Evolutionary conservation across 2,329 filamentous ascomycete species (phyloP).

Genomic region (Stemphylium lycopersici): DNA sequence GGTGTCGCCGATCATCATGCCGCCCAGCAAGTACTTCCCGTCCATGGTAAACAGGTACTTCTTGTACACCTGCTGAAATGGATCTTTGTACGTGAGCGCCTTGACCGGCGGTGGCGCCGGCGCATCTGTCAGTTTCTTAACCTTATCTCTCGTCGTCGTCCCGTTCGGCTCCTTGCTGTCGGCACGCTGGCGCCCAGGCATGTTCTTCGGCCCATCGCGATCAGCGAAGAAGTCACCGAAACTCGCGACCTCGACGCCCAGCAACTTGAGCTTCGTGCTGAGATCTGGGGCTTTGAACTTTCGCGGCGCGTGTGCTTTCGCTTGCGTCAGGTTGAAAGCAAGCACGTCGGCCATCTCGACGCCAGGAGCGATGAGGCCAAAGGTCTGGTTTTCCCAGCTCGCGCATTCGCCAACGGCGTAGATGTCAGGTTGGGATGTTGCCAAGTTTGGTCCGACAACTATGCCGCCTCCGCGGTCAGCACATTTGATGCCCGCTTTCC

Average conservation of each 20-base stretch:
- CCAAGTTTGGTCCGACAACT: conserved; percentile 69
- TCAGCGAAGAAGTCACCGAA: conserved; percentile 96
- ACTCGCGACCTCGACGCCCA: conserved; percentile 89
- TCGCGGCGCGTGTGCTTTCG: conserved; percentile 71
- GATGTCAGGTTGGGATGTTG: conserved; percentile 73
- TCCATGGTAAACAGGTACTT: conserved; percentile 91
- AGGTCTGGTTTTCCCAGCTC: conserved; percentile 85
- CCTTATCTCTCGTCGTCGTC: conserved; percentile 47
- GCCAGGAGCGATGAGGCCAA: conserved; percentile 86
- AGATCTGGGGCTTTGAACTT: conserved; percentile 82
- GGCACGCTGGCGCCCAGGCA: conserved; percentile 65
- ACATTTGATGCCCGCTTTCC: conserved; percentile 71
- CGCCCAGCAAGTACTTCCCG: conserved; percentile 88
- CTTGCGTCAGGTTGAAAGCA: conserved; percentile 87
- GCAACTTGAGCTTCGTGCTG: conserved; percentile 88
- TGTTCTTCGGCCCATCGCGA: conserved; percentile 75
- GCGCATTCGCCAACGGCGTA: conserved; percentile 93
- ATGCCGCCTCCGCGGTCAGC: conserved; percentile 77
- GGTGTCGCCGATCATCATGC: conserved; percentile 96
- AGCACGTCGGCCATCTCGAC: conserved; percentile 93
- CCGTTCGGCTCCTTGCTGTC: conserved; percentile 52
- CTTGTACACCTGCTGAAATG: conserved; percentile 87
- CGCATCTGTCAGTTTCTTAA: conserved; percentile 62
- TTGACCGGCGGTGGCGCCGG: conserved; percentile 70
- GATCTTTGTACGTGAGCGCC: conserved; percentile 85